These are phyloP conservation scores for Byssothecium circinans DNA, from an alignment of 2,329 filamentous ascomycete genomes.

Conservation along the genomic window DNA sequence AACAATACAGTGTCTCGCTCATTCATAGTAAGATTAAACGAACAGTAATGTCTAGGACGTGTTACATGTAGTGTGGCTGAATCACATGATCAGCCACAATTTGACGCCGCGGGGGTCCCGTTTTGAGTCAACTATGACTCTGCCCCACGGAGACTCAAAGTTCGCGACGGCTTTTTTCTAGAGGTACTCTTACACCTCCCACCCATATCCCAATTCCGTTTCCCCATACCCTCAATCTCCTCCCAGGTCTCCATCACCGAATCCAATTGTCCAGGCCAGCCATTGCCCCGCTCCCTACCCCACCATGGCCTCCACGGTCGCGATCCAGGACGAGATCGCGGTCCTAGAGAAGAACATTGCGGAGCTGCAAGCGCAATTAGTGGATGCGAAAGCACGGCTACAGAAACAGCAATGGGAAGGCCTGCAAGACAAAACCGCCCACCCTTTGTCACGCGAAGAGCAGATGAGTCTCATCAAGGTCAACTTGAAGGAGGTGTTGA, in stretches of 20 bases:
- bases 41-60: too few relatives aligned
- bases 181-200: too few relatives aligned
- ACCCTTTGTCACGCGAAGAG: slow-evolving; percentile 55
- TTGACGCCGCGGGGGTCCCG: too few relatives aligned
- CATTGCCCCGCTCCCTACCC: slow-evolving; percentile 17
- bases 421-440: slow-evolving; percentile 19
- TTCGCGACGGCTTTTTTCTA: neutral
- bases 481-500: slow-evolving; percentile 80
- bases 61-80: too few relatives aligned
- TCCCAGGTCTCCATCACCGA: too few relatives aligned
- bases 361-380: slow-evolving; percentile 32
- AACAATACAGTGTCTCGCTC: too few relatives aligned
- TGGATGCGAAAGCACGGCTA: slow-evolving; percentile 34
- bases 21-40: too few relatives aligned
- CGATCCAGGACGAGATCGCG: slow-evolving; percentile 35
- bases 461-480: slow-evolving; percentile 75
- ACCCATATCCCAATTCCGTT: too few relatives aligned
- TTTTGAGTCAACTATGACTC: neutral
- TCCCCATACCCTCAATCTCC: too few relatives aligned
- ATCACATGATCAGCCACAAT: too few relatives aligned
- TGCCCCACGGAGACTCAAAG: neutral
- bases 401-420: slow-evolving; percentile 24
- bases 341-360: slow-evolving; percentile 37
- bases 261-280: too few relatives aligned
- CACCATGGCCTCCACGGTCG: slow-evolving; percentile 33